phyloP scores from a whole-genome alignment of 2,329 filamentous ascomycete genomes.

The Arthrobotrys musiformis region DNA sequence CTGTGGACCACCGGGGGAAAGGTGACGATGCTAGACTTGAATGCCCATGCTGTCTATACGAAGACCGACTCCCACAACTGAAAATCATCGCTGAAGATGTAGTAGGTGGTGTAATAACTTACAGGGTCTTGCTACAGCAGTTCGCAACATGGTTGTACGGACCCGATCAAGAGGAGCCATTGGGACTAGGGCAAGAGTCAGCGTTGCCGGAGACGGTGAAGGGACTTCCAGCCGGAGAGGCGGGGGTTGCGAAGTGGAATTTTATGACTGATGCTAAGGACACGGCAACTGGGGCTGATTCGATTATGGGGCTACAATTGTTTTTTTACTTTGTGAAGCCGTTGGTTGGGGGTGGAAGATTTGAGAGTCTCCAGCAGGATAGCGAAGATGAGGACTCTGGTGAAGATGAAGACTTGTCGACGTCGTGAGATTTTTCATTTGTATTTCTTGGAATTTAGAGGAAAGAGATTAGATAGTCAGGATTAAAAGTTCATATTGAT shows the following conservation, averaged over 20 bases:
- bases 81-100: constrained; percentile 13
- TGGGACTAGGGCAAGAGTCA: neutral
- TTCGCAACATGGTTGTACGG: constrained; percentile 27
- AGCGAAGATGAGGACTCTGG: neutral
- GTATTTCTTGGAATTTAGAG: too few species aligned
- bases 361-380: constrained; percentile 6
- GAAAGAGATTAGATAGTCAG: too few species aligned
- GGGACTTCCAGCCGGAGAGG: constrained; percentile 20
- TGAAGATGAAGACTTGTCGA: neutral
- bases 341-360: constrained; percentile 28
- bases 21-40: constrained; percentile 3
- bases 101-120: constrained; percentile 32
- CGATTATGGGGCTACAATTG: constrained; percentile 28
- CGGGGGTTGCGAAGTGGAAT: constrained; percentile 33
- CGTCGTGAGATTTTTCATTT: too few species aligned
- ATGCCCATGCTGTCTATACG: constrained; percentile 42
- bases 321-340: constrained; percentile 47
- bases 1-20: constrained; percentile 10
- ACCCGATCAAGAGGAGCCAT: constrained; percentile 17
- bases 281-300: neutral
- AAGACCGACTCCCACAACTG: constrained; percentile 26
- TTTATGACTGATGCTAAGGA: constrained; percentile 18
- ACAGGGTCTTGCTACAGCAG: constrained; percentile 1
- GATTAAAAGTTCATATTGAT: too few species aligned
- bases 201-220: constrained; percentile 22